Conservation (phyloP, 306 rosid genomes). For the Prunus fruticosa region DNA sequence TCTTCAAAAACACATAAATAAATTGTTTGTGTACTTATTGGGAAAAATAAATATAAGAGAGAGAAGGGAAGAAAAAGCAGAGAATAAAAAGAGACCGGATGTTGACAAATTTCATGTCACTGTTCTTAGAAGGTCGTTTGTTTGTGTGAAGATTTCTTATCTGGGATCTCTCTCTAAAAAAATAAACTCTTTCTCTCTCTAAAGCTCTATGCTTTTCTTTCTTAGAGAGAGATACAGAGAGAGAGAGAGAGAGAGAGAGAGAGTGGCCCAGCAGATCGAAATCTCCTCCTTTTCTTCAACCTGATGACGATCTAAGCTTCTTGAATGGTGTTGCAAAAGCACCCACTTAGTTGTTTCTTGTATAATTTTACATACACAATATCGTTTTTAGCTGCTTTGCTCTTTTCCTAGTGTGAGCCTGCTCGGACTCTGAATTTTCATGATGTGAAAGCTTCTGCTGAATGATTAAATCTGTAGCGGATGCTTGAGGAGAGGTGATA, state of each 20-base stretch:
- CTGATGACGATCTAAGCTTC: constrained; percentile 73
- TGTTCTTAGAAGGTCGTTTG: constrained; percentile 99
- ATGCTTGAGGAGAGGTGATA: constrained; percentile 41
- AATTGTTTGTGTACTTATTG: constrained; percentile 17
- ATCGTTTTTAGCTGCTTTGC: constrained; percentile 33
- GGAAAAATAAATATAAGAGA: constrained; percentile 11
- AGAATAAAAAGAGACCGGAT: constrained; percentile 99
- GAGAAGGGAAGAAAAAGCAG: constrained; percentile 81
- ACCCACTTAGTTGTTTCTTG: constrained; percentile 48
- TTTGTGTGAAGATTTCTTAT: constrained; percentile 92
- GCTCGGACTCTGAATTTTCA: constrained; percentile 26
- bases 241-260: constrained; percentile 35
- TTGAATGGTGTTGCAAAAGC: constrained; percentile 60
- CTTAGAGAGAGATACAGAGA: constrained; percentile 33
- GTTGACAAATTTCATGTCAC: constrained; percentile 99
- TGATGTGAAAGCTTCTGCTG: constrained; percentile 35
- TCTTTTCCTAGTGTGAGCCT: constrained; percentile 34
- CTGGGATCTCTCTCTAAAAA: constrained; percentile 87
- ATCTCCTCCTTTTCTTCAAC: constrained; percentile 41
- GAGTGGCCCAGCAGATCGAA: constrained; percentile 99
- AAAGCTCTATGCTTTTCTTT: constrained; percentile 14
- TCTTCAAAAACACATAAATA: constrained; percentile 34
- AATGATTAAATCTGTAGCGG: constrained; percentile 52
- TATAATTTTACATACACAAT: constrained; percentile 24
- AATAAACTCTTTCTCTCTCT: constrained; percentile 40